Evolutionary conservation across 2,329 filamentous ascomycete genomes (phyloP).

Genomic region (Lachnellula arida): DNA sequence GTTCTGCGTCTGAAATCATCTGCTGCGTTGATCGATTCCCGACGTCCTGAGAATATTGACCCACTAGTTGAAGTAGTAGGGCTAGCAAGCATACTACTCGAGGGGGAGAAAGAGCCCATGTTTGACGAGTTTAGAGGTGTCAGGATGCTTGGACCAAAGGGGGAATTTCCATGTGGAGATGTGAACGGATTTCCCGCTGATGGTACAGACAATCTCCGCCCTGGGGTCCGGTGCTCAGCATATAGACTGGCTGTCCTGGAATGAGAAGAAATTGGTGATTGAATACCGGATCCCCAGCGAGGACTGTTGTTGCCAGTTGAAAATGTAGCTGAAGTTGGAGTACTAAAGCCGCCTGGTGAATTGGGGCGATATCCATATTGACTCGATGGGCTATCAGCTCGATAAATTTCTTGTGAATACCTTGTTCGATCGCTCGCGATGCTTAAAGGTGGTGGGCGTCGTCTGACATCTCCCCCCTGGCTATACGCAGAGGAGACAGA

Average conservation of each 20-base stretch:
- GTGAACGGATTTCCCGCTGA: constrained; percentile 75
- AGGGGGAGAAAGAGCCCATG: constrained; percentile 48
- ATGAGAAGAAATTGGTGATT: constrained; percentile 68
- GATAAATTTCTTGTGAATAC: constrained; percentile 64
- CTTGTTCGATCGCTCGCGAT: constrained; percentile 72
- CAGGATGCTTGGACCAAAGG: constrained; percentile 52
- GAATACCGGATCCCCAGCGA: constrained; percentile 61
- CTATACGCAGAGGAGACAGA: constrained; percentile 57
- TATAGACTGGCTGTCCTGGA: constrained; percentile 72
- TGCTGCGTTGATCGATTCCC: constrained; percentile 58
- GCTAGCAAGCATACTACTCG: constrained; percentile 58
- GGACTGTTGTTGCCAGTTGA: constrained; percentile 74
- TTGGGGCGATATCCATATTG: constrained; percentile 62
- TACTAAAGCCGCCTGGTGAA: constrained; percentile 72
- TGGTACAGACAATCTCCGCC: constrained; percentile 76
- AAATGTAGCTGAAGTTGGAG: constrained; percentile 78
- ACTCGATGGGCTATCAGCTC: constrained; percentile 48
- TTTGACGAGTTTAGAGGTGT: constrained; percentile 51
- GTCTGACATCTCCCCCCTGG: constrained; percentile 56
- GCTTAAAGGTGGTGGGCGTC: constrained; percentile 74
- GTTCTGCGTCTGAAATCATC: constrained; percentile 81
- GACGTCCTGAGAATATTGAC: constrained; percentile 53
- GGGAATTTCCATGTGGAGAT: constrained; percentile 49
- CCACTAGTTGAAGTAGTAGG: constrained; percentile 55
- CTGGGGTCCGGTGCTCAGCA: constrained; percentile 57